Percentiles rank a stretch among this genome's conserved stretches.
Evolutionary conservation across 2,329 filamentous ascomycete species (phyloP).

Genomic region (Fusarium pilosicola): DNA sequence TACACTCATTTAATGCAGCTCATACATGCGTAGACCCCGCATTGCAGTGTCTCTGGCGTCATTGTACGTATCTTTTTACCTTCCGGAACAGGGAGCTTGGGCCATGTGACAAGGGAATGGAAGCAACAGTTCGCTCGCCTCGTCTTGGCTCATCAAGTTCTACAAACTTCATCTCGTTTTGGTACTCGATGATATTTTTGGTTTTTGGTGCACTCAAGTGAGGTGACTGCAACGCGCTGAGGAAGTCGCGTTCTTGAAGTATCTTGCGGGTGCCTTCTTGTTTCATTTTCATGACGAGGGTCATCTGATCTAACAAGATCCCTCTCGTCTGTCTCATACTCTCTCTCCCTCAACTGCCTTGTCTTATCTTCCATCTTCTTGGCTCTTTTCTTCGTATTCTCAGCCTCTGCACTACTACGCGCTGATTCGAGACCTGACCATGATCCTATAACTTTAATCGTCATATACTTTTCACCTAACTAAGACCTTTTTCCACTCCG

Average conservation of each 20-base stretch:
- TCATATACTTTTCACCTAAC: constrained; percentile 1
- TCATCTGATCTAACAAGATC: constrained; percentile 19
- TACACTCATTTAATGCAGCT: constrained; percentile 26
- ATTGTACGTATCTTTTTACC: constrained; percentile 28
- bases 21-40: constrained; percentile 36
- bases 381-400: constrained; percentile 21
- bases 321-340: constrained; percentile 8
- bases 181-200: not conserved
- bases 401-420: constrained; percentile 13
- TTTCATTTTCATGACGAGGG: constrained; percentile 10
- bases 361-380: constrained; percentile 24
- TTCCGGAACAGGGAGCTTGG: constrained; percentile 36
- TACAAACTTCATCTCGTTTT: constrained; percentile 18
- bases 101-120: constrained; percentile 39
- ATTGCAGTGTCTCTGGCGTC: constrained; percentile 31
- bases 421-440: constrained; percentile 8
- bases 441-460: constrained; percentile 26
- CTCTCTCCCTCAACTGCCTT: constrained; percentile 29
- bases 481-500: not conserved
- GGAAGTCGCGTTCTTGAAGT: constrained; percentile 21
- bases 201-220: not conserved
- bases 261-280: constrained; percentile 15
- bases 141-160: constrained; percentile 13
- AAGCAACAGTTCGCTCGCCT: constrained; percentile 26
- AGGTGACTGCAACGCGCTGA: constrained; percentile 2